Evolutionary conservation across 805 yeast genomes (phyloP).

Genomic region (Saccharomyces paradoxus): DNA sequence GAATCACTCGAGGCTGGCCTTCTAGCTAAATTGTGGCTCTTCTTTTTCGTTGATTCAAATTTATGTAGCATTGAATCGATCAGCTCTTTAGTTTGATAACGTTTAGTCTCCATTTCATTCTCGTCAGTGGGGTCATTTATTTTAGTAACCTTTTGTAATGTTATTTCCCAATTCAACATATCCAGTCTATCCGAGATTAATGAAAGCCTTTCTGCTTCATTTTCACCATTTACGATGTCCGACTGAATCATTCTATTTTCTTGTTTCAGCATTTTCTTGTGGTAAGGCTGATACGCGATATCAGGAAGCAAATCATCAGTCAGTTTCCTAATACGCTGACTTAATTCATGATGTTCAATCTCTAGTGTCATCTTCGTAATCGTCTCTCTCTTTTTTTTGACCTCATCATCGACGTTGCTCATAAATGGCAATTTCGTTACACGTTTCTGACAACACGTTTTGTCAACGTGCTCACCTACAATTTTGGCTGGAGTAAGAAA

Average conservation of each 20-base stretch:
- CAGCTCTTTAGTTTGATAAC: constrained; percentile 44
- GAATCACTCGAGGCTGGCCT: constrained; percentile 5
- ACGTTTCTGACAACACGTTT: not conserved
- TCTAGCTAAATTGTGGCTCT: constrained; percentile 13
- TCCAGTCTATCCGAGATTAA: constrained; percentile 37
- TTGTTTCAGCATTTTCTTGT: constrained; percentile 52
- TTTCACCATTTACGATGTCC: constrained; percentile 34
- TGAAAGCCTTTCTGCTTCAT: constrained; percentile 46
- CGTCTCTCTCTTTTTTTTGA: constrained; percentile 7
- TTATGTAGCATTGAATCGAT: constrained; percentile 29
- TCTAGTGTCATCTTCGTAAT: constrained; percentile 18
- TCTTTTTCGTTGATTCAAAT: constrained; percentile 21
- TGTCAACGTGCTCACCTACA: not conserved
- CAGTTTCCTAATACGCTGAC: not conserved
- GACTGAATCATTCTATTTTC: constrained; percentile 59
- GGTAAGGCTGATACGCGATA: constrained; percentile 37
- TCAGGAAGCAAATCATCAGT: constrained; percentile 42
- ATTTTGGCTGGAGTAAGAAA: not conserved
- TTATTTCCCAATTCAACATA: constrained; percentile 41
- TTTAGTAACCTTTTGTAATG: constrained; percentile 40
- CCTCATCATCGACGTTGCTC: constrained; percentile 2
- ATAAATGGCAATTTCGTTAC: not conserved
- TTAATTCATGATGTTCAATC: constrained; percentile 8
- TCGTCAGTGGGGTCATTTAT: constrained; percentile 41
- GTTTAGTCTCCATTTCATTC: constrained; percentile 45